These are phyloP conservation scores for Thoreauomyces humboldtii DNA, from an alignment of 192 early-diverging fungal species.

Conservation along the genomic window DNA sequence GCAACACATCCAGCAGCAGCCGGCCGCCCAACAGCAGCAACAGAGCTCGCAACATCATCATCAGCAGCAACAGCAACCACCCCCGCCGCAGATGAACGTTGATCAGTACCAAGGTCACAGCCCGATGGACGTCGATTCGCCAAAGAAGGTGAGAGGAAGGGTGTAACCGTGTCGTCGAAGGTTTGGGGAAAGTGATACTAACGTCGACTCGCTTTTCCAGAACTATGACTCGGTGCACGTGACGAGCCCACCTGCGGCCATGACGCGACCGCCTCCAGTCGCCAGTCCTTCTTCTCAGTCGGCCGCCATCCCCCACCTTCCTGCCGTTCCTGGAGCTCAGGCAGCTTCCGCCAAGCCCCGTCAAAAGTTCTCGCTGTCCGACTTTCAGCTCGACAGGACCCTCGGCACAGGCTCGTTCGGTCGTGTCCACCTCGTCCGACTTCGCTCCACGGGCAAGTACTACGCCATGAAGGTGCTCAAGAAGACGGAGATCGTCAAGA, in stretches of 20 bases:
- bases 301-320: constrained; percentile 6
- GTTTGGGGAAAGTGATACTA: no score
- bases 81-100: background rate
- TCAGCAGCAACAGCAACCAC: background rate
- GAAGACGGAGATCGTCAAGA: constrained; percentile 89
- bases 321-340: constrained; percentile 12
- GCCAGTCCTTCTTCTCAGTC: background rate
- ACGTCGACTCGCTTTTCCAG: no score
- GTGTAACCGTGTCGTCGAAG: no score
- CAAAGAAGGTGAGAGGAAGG: background rate
- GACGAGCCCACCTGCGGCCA: constrained; percentile 13
- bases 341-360: background rate
- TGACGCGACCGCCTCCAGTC: constrained; percentile 13
- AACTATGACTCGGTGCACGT: background rate
- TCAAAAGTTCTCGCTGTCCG: constrained; percentile 55
- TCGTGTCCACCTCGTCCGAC: constrained; percentile 87
- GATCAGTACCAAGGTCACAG: background rate
- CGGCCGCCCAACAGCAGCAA: background rate
- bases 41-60: background rate
- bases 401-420: constrained; percentile 97
- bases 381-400: constrained; percentile 84
- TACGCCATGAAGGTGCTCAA: constrained; percentile 97
- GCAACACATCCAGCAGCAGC: no score
- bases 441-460: constrained; percentile 74
- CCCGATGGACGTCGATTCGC: constrained; percentile 11